Conservation (phyloP, 1,284 basidiomycete species). For the Tilletia caries region DNA sequence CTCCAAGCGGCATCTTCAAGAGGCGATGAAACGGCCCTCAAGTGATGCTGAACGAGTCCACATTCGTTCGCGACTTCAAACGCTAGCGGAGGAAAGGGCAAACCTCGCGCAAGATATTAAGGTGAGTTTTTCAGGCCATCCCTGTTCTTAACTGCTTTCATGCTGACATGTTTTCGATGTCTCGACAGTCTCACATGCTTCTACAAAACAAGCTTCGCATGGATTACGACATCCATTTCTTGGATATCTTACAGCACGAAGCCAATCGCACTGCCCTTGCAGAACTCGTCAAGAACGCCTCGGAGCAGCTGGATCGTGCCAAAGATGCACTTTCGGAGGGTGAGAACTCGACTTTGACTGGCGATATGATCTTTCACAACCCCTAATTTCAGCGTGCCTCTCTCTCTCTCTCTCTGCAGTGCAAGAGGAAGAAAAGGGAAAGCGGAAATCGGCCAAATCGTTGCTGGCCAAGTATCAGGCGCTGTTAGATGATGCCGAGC, state of each 20-base stretch:
- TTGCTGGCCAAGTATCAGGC: neutral
- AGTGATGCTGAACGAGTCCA: neutral
- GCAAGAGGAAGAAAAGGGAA: neutral
- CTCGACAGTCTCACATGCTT: neutral
- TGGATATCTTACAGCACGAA: conserved; percentile 2
- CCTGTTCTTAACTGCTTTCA: neutral
- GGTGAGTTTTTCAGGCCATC: neutral
- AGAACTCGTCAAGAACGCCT: neutral
- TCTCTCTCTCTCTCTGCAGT: neutral
- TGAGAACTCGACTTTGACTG: neutral
- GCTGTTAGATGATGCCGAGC: neutral
- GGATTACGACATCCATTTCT: conserved; percentile 7
- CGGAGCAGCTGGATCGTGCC: neutral
- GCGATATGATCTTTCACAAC: too few relatives aligned
- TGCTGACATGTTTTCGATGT: neutral
- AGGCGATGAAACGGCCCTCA: neutral
- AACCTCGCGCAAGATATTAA: conserved; percentile 6
- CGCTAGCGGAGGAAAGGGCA: neutral
- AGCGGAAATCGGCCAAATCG: neutral
- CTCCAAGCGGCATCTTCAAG: neutral
- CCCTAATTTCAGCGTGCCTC: too few relatives aligned
- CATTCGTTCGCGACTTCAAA: neutral
- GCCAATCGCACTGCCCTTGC: neutral
- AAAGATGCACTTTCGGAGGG: neutral
- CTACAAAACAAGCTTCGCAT: conserved; percentile 2